A percentile compares a stretch with the other conserved stretches of the same genome.
Conservation (phyloP, 2,329 filamentous ascomycete species). For the Erysiphe pulchra region DNA sequence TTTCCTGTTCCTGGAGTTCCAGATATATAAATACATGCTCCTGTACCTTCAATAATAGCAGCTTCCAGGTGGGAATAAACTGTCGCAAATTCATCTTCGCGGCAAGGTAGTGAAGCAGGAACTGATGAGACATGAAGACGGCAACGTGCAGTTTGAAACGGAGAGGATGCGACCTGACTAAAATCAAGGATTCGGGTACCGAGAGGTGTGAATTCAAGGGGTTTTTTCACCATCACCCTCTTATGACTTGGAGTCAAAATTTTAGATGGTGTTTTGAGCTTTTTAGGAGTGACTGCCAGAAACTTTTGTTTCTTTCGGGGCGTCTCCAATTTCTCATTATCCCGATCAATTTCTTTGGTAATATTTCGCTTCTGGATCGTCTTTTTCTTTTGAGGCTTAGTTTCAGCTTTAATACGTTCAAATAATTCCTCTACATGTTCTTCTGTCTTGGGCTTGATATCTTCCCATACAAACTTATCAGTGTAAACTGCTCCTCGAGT, state of each 20-base stretch:
- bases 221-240: slow-evolving; percentile 53
- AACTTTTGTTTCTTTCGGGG: slow-evolving; percentile 30
- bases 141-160: slow-evolving; percentile 73
- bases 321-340: slow-evolving; percentile 15
- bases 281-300: slow-evolving; percentile 14
- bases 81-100: slow-evolving; percentile 71
- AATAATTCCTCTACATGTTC: slow-evolving; percentile 8
- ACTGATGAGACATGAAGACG: slow-evolving; percentile 86
- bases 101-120: slow-evolving; percentile 66
- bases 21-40: slow-evolving; percentile 95
- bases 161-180: slow-evolving; percentile 49
- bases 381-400: slow-evolving; percentile 36
- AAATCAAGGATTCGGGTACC: slow-evolving; percentile 66
- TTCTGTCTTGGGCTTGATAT: slow-evolving; percentile 31
- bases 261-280: slow-evolving; percentile 17
- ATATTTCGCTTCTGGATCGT: slow-evolving; percentile 6
- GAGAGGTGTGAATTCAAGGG: slow-evolving; percentile 85
- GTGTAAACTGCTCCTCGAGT: slow-evolving; percentile 76
- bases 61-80: slow-evolving; percentile 88
- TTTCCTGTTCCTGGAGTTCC: slow-evolving; percentile 97
- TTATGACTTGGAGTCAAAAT: slow-evolving; percentile 36
- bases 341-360: slow-evolving; percentile 3
- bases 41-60: slow-evolving; percentile 78
- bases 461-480: slow-evolving; percentile 77
- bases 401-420: slow-evolving; percentile 33